Conservation (phyloP, 805 yeast species). For the Grigorovia yakushimaensis region DNA sequence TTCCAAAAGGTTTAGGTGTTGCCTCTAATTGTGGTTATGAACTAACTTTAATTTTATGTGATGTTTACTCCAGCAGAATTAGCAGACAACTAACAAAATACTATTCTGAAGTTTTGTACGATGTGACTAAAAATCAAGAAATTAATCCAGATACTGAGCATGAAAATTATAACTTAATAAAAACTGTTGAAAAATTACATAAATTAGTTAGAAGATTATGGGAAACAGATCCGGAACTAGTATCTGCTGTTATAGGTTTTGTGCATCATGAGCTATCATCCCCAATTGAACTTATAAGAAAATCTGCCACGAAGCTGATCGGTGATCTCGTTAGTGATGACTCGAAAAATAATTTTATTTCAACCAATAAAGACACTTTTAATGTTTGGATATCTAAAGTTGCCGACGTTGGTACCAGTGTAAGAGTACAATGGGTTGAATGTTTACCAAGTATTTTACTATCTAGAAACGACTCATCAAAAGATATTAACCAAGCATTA, state of each 20-base stretch:
- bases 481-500: conserved; percentile 48
- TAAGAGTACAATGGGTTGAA: conserved; percentile 63
- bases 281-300: conserved; percentile 50
- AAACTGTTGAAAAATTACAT: conserved; percentile 53
- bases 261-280: conserved; percentile 74
- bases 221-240: conserved; percentile 66
- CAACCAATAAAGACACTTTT: conserved; percentile 52
- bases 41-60: conserved; percentile 59
- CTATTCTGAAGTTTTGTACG: conserved; percentile 66
- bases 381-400: conserved; percentile 65
- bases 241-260: conserved; percentile 66
- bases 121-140: conserved; percentile 26
- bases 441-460: conserved; percentile 41
- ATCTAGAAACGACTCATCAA: conserved; percentile 35
- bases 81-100: conserved; percentile 69
- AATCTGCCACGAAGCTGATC: conserved; percentile 62
- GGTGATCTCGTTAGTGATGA: conserved; percentile 49
- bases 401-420: conserved; percentile 54
- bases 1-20: conserved; percentile 24
- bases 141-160: conserved; percentile 6
- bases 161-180: conserved; percentile 13
- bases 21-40: conserved; percentile 48
- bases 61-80: conserved; percentile 59
- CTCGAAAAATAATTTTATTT: conserved; percentile 47
- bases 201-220: conserved; percentile 56